phyloP scores from a whole-genome alignment of 2,329 filamentous ascomycete species.

The Pyrenophora seminiperda region DNA sequence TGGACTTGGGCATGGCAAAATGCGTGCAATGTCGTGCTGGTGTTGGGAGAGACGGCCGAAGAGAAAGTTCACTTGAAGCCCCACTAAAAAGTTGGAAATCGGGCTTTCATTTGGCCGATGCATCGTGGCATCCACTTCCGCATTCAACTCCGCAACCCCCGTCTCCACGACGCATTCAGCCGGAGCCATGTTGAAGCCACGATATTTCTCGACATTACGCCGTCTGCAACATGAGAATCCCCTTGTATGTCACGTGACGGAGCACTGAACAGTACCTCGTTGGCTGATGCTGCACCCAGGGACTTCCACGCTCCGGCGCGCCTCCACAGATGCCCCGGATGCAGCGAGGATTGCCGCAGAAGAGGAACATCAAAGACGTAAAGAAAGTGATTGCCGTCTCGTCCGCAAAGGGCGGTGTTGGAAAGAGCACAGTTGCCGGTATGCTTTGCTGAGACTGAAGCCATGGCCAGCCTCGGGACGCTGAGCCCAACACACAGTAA shows the following conservation, averaged over 20 bases:
- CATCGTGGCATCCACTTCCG: too few species aligned
- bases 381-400: constrained; percentile 95
- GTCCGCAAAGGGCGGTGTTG: constrained; percentile 96
- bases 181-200: constrained; percentile 49
- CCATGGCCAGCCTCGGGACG: neutral
- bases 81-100: constrained; percentile 41
- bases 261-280: neutral
- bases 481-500: constrained; percentile 55
- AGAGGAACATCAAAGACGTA: constrained; percentile 80
- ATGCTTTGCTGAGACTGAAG: constrained; percentile 15
- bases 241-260: constrained; percentile 60
- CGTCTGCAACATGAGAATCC: constrained; percentile 80
- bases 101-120: constrained; percentile 24
- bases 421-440: constrained; percentile 93
- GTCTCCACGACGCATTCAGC: neutral
- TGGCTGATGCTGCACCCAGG: constrained; percentile 58
- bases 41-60: constrained; percentile 7
- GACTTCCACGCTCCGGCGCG: constrained; percentile 75
- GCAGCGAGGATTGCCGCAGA: constrained; percentile 80
- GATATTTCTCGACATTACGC: constrained; percentile 60
- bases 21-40: constrained; percentile 1
- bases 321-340: constrained; percentile 72
- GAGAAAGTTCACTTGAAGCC: constrained; percentile 27
- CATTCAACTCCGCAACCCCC: constrained; percentile 25
- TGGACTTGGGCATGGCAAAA: constrained; percentile 38